Evolutionary conservation across 306 rosid genomes (phyloP), one percentile per base, ranked within the genome.

Genomic region (Elaeagnus macrophylla): DNA sequence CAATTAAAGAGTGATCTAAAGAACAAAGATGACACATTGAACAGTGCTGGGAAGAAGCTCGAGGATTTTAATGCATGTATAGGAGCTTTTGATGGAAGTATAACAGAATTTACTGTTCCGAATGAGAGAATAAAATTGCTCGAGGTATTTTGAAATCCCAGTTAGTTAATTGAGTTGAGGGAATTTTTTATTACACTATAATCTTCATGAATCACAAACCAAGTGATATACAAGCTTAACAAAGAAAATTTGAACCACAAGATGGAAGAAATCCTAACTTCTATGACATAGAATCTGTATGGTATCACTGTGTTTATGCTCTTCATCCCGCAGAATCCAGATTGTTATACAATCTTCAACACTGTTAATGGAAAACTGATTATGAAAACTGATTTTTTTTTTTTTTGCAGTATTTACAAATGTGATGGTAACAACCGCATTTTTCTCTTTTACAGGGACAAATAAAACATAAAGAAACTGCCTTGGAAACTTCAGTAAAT

Each of bases 91-190:
- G 76, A 79, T 44, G 89, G 81, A 72, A 54, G 56, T 51, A 77
- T 62, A 76, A 43, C 67, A 68, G 97, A 86, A 72, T 74, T 78
- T 61, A 61, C 81, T 20, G 71, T 66, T 70, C 81, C 82, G 56
- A 82, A 59, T 76, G 94, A 82, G 72, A 93, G 64, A 75, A 75
- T 79, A 67, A 81, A 80, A 72, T 64, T 72, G 56, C 99, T 93
- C 1, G 88, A 93, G 99, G 99, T 93, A 93, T 64, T 13, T 68
- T 37, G 19, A 57, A 43, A 64, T 19, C 45, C 54, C 56, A 42
- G 11, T 16, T 68, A 47, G 12, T 53, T 11, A 50, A 51, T 59
- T 61, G 45, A 53, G 57, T 25, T 25, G 54, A 50, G 25, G 43
- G 9, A 44, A 43, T 16, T 37, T 45, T 60, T 42, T 54, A 45